Base-by-base conservation (phyloP, 2,329 filamentous ascomycete species). In the Beauveria sp. region DNA sequence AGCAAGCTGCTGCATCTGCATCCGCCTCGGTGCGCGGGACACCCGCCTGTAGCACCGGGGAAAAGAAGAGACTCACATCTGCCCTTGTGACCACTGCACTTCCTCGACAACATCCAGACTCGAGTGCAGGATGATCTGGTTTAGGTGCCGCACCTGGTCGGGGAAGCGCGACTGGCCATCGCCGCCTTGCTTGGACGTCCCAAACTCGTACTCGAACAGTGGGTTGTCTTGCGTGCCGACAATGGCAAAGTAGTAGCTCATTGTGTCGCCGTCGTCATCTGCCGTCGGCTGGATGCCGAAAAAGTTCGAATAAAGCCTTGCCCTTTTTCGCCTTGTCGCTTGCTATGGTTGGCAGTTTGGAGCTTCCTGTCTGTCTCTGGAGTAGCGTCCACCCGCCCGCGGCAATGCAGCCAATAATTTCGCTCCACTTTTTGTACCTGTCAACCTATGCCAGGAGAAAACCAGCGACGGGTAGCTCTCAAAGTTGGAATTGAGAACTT, bases 161-260 rank as follows among this genome's bases (percentile, higher is more conserved):
- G 84, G 85, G 80, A 97, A 97, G 71, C 90, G 89, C 63, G 93
- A 84, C 72, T 92, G 82, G 68, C 94, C 94, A 80, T 97, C 94
- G 72, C 93, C 93, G 77, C 93, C 92, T 69, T 92, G 89, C 76
- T 97, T 97, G 46, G 91, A 96, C 44, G 93, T 97, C 69, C 94
- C 94, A 73, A 99, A 99, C 72, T 96, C 92, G 76, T 96, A 86
- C 77, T 96, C 93, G 78, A 97, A 99, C 67, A 99, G 84, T 40
- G 94, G 93, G 72, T 93, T 96, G 79, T 99, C 94, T 69, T 91
- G 90, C 24, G 92, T 96, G 71, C 92, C 94, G 74, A 99, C 86
- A 68, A 99, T 96, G 71, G 90, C 90, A 77, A 99, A 97, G 80
- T 97, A 97, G 82, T 97, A 99, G 63, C 92, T 97, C 94, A 97